Evolutionary conservation across 805 yeast genomes (phyloP), one percentile per base, ranked within the genome.

Genomic region (Debaryomyces castellii): DNA sequence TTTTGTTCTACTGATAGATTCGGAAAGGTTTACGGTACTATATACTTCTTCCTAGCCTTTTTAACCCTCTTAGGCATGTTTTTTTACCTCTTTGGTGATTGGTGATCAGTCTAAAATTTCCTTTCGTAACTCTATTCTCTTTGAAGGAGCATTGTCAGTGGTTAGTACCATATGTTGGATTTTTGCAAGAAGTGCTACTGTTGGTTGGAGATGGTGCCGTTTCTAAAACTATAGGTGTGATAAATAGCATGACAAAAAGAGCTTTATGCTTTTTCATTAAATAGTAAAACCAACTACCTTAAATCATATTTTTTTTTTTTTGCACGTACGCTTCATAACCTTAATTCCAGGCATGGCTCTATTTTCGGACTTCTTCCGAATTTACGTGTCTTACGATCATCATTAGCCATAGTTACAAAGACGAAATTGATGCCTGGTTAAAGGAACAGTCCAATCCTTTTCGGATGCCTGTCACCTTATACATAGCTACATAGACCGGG

Each of bases 1-100:
- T n/a, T 83, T 28, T 78, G 85, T 14, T 73, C 76, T 43, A 73
- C 78, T 1, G 75, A 74, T 38, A 76, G 72, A 50, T 80, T 79
- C 55, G 85, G 84, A 6, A 74, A 74, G 52, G 69, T 82, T 16
- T 80, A 78, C 56, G 76, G 83, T 1, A 74, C 83, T 2, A 66
- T 81, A 46, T 66, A 67, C 47, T 62, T 75, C 45, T 67, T 69
- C 42, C 69, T 74, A 39, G 60, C 65, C 22, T 59, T 67, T 37
- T 56, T 66, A 14, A 63, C 63, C 9, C 51, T 63, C 6, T 49
- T 61, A 14, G 69, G 69, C 2, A 58, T 64, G 57, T 64, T 56
- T 39, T 47, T 55, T 8, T 61, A n/a, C 64, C 1, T 57, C 65
- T 6, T 49, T 58, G 25, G 62, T 63, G 5, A 59, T 65, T 22